phyloP scores from a whole-genome alignment of 805 yeast genomes.

The Kluyveromyces nonfermentans region DNA sequence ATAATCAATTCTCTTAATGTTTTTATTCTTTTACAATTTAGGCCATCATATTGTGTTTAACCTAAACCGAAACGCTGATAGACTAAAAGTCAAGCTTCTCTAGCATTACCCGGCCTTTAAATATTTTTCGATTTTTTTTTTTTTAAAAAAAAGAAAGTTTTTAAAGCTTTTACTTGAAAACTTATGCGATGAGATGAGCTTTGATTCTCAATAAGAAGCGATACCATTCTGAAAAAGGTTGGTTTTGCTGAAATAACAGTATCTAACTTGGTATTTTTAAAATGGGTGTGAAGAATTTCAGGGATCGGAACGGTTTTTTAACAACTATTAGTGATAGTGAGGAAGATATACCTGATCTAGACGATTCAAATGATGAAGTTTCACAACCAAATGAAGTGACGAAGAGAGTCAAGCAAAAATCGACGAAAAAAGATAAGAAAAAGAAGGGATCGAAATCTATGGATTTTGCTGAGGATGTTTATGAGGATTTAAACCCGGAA shows the following conservation, averaged over 20 bases:
- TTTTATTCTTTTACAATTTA: too few relatives aligned
- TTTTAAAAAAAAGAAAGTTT: slow-evolving; percentile 1
- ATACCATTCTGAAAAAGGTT: neutral
- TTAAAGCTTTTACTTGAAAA: slow-evolving; percentile 1
- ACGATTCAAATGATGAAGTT: slow-evolving; percentile 37
- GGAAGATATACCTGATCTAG: slow-evolving; percentile 50
- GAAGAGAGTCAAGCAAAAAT: slow-evolving; percentile 17
- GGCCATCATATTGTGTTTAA: too few relatives aligned
- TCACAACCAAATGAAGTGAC: slow-evolving; percentile 20
- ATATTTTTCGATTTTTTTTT: neutral
- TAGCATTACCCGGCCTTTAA: neutral
- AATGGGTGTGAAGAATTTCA: slow-evolving; percentile 15
- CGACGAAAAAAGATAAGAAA: slow-evolving; percentile 17
- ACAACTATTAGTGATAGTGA: slow-evolving; percentile 73
- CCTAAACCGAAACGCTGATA: neutral
- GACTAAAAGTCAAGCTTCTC: neutral
- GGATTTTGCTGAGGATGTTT: slow-evolving; percentile 30
- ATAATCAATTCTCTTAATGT: too few relatives aligned
- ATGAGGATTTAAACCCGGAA: slow-evolving; percentile 61
- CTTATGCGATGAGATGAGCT: slow-evolving; percentile 9
- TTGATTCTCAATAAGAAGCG: too few relatives aligned
- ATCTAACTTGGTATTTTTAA: neutral
- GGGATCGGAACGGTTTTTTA: slow-evolving; percentile 40
- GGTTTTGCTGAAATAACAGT: neutral
- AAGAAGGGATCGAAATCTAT: slow-evolving; percentile 14